Conservation (phyloP, 768 basidiomycete genomes). For the Russula abietina region DNA sequence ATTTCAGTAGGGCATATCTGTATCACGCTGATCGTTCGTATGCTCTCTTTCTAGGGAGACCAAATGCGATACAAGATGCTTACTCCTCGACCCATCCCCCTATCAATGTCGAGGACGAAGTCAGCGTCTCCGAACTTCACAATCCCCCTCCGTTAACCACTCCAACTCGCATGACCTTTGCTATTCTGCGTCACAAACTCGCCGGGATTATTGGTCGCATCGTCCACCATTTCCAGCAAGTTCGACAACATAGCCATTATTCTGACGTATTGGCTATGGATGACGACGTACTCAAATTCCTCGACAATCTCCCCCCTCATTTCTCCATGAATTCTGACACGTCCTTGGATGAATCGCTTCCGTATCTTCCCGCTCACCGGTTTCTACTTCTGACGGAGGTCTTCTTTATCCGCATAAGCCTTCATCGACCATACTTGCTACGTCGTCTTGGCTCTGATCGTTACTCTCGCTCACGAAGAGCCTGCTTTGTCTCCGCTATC, state of each 20-base stretch:
- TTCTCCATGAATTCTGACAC: conserved; percentile 72
- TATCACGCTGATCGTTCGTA: conserved; percentile 94
- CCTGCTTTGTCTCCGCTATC: conserved; percentile 88
- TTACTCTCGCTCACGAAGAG: conserved; percentile 71
- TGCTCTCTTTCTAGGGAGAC: conserved; percentile 85
- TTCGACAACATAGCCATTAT: conserved; percentile 71
- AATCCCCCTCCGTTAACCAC: conserved; percentile 54
- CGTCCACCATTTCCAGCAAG: conserved; percentile 89
- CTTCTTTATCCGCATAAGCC: conserved; percentile 74
- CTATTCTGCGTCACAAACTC: conserved; percentile 77
- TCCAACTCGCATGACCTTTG: conserved; percentile 83
- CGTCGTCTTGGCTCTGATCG: conserved; percentile 73
- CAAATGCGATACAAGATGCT: conserved; percentile 82
- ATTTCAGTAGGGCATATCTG: conserved; percentile 62
- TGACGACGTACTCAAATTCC: conserved; percentile 75
- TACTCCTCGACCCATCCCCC: conserved; percentile 80
- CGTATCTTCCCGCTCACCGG: conserved; percentile 73
- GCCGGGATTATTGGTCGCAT: conserved; percentile 84
- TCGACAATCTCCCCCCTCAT: conserved; percentile 70
- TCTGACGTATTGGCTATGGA: conserved; percentile 77
- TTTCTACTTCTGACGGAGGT: conserved; percentile 89
- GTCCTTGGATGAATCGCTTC: conserved; percentile 59
- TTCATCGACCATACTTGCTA: conserved; percentile 85
- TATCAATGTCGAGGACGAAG: conserved; percentile 63
- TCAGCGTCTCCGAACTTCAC: conserved; percentile 38